Evolutionary conservation across 345 rosid species (phyloP).

Genomic region (Rhodamnia rubescens): DNA sequence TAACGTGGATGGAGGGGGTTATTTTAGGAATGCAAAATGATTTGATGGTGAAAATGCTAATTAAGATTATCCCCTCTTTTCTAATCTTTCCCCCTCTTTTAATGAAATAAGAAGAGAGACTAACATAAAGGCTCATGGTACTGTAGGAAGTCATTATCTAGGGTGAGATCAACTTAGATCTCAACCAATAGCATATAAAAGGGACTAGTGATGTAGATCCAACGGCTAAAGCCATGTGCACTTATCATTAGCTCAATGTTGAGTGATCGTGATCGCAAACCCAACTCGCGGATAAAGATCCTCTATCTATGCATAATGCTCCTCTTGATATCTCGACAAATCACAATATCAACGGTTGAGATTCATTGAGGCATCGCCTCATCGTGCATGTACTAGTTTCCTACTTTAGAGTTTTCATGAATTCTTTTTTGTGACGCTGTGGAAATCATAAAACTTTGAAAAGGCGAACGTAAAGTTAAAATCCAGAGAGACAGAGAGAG

Average conservation of each 20-base stretch:
- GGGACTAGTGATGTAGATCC: not conserved
- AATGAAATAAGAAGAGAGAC: not conserved
- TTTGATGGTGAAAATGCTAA: not conserved
- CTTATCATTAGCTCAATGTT: not conserved
- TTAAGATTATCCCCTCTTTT: not conserved
- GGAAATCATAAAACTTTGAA: not conserved
- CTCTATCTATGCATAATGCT: accelerated
- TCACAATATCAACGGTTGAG: not conserved
- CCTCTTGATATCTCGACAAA: not conserved
- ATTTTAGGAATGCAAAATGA: not conserved
- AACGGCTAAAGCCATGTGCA: not conserved
- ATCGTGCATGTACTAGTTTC: not conserved
- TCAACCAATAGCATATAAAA: not conserved
- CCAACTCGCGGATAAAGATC: not conserved
- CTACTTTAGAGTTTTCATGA: not conserved
- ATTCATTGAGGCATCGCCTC: not conserved
- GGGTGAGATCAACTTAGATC: not conserved
- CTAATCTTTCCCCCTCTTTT: not conserved
- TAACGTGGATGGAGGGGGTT: not conserved
- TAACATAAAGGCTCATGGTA: not conserved
- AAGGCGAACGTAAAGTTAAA: not conserved
- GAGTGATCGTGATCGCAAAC: not conserved
- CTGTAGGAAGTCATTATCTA: not conserved
- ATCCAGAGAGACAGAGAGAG: not conserved
- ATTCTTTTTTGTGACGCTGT: not conserved